A percentile compares a stretch with the other conserved stretches of the same genome.
Conservation (phyloP, 805 yeast genomes). For the Zygosaccharomyces bisporus region DNA sequence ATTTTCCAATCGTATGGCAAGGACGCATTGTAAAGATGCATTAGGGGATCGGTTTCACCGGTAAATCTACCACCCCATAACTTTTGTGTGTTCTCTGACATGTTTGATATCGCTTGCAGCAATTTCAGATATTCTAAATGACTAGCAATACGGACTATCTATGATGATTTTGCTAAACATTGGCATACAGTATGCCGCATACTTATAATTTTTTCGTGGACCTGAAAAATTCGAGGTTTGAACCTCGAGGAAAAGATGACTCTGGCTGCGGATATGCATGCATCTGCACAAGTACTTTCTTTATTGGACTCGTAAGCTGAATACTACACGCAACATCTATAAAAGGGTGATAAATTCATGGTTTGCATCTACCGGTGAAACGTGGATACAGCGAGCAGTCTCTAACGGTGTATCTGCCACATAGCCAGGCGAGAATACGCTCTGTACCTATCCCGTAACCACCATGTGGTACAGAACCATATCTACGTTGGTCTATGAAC, state of each 20-base stretch:
- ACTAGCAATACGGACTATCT: neutral
- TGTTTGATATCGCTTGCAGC: constrained; percentile 5
- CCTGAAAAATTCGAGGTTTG: neutral
- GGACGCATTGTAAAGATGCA: constrained; percentile 96
- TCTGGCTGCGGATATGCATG: neutral
- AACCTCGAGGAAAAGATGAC: neutral
- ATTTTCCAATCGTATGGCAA: constrained; percentile 92
- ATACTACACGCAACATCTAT: neutral
- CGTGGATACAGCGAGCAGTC: constrained; percentile 98
- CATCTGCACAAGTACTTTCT: neutral
- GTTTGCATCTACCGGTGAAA: constrained; percentile 96
- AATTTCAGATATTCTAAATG: neutral
- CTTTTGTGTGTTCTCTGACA: constrained; percentile 47
- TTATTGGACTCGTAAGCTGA: neutral
- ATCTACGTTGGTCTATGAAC: constrained; percentile 93
- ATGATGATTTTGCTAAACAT: neutral
- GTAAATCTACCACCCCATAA: constrained; percentile 99
- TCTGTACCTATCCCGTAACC: constrained; percentile 99
- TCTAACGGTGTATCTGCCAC: constrained; percentile 96
- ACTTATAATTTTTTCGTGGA: too few relatives aligned
- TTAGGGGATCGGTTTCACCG: constrained; percentile 93
- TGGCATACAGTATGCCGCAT: too few relatives aligned
- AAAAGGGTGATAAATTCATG: constrained; percentile 46
- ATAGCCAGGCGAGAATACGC: constrained; percentile 96
- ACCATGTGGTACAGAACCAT: constrained; percentile 98